Evolutionary conservation across 768 basidiomycete genomes (phyloP).

Genomic region (Sporobolomyces roseus): DNA sequence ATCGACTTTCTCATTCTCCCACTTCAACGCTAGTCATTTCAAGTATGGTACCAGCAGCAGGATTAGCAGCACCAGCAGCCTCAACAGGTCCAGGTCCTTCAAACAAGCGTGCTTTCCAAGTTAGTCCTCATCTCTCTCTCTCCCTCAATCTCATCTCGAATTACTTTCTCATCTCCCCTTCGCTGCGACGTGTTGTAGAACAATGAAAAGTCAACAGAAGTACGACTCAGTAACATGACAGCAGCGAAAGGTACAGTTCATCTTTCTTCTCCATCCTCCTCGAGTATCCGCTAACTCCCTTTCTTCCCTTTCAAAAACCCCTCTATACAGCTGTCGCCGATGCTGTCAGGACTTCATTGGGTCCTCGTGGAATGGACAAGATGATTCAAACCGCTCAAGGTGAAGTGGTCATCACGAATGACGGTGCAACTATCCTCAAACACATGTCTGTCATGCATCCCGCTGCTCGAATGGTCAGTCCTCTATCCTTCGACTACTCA

Average conservation of each 20-base stretch:
- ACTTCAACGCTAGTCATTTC: not conserved
- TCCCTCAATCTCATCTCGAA: too few species aligned
- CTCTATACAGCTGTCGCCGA: conserved; percentile 78
- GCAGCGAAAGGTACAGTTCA: conserved; percentile 66
- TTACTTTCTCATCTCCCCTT: not conserved
- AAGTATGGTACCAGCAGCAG: conserved; percentile 21
- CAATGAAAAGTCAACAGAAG: conserved; percentile 96
- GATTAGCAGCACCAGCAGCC: conserved; percentile 22
- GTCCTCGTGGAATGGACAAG: conserved; percentile 98
- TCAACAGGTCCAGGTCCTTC: conserved; percentile 18
- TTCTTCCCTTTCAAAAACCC: not conserved
- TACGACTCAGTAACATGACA: conserved; percentile 93
- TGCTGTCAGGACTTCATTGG: conserved; percentile 92
- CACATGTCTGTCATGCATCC: conserved; percentile 82
- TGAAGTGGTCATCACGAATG: conserved; percentile 96
- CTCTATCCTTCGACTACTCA: not conserved
- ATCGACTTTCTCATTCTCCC: not conserved
- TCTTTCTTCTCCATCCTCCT: not conserved
- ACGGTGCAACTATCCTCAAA: conserved; percentile 95
- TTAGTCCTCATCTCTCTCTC: conserved; percentile 11
- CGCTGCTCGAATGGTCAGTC: conserved; percentile 88
- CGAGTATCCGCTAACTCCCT: not conserved
- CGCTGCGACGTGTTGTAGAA: conserved; percentile 19
- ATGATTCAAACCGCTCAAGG: conserved; percentile 77
- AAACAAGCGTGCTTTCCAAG: conserved; percentile 42